Percentiles rank a stretch among this genome's conserved stretches.
phyloP scores from a whole-genome alignment of 1,139 yeast genomes.

The Pneumocystis carinii region DNA sequence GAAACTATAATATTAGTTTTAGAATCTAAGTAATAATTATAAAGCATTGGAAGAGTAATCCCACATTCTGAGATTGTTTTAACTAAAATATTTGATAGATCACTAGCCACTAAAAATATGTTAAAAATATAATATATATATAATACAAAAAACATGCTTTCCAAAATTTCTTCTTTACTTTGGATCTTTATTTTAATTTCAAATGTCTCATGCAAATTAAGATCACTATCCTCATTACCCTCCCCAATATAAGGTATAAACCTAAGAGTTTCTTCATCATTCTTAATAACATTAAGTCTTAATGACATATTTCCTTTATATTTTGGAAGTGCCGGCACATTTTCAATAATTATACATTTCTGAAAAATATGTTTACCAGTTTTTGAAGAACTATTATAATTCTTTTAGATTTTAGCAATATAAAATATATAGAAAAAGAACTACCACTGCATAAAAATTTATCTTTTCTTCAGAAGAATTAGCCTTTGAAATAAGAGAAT shows the following conservation, averaged over 20 bases:
- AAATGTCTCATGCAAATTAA: slow-evolving; percentile 1
- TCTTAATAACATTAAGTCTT: neutral
- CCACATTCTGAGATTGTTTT: neutral
- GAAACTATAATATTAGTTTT: neutral
- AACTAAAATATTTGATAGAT: neutral
- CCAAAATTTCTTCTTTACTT: neutral
- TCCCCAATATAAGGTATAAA: slow-evolving; percentile 1
- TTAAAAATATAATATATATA: neutral
- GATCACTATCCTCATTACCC: neutral
- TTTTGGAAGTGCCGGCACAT: neutral
- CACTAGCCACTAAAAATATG: neutral
- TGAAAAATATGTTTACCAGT: neutral
- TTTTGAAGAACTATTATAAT: neutral
- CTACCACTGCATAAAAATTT: neutral
- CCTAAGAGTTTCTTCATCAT: neutral
- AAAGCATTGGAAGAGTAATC: neutral
- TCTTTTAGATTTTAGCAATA: neutral
- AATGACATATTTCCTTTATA: neutral
- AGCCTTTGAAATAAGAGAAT: neutral
- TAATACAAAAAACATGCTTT: neutral
- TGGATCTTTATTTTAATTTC: neutral
- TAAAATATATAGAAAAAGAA: neutral
- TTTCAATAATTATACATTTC: neutral
- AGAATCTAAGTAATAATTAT: neutral
- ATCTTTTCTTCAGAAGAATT: neutral